Evolutionary conservation across 2,329 filamentous ascomycete species (phyloP).

Genomic region (Fusarium humuli): DNA sequence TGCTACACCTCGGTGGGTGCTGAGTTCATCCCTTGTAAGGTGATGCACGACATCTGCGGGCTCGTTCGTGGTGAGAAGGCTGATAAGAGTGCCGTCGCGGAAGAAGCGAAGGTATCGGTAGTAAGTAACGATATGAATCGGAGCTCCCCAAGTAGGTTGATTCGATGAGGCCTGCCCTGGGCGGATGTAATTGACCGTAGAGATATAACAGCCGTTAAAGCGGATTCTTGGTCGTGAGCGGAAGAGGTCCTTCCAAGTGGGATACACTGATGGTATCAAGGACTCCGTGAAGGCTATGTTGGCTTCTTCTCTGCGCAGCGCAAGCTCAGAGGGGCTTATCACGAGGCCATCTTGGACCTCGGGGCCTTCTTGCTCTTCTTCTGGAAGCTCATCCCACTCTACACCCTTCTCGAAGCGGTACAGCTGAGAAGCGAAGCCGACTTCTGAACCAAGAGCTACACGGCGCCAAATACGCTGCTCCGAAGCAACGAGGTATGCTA

Average conservation of each 20-base stretch:
- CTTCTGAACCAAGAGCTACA: conserved; percentile 75
- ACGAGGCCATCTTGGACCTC: conserved; percentile 49
- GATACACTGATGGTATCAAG: conserved; percentile 60
- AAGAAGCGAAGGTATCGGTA: conserved; percentile 97
- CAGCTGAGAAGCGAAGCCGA: conserved; percentile 86
- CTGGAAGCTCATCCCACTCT: conserved; percentile 63
- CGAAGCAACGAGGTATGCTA: conserved; percentile 85
- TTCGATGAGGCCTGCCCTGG: conserved; percentile 79
- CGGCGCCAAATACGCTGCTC: conserved; percentile 90
- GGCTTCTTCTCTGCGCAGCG: conserved; percentile 49
- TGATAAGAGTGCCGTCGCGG: conserved; percentile 86
- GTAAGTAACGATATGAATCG: conserved; percentile 96
- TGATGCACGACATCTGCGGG: conserved; percentile 89
- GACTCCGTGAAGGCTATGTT: conserved; percentile 54
- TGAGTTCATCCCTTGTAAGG: conserved; percentile 77
- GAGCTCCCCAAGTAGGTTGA: conserved; percentile 79
- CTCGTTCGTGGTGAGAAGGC: conserved; percentile 82
- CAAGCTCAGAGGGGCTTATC: conserved; percentile 54
- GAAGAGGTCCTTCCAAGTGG: conserved; percentile 77
- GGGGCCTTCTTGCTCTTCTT: conserved; percentile 49
- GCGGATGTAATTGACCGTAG: conserved; percentile 93
- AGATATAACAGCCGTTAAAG: conserved; percentile 97
- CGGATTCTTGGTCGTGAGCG: conserved; percentile 85
- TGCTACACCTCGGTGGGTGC: conserved; percentile 53
- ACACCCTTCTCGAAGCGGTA: conserved; percentile 78